A percentile compares a stretch with the other conserved stretches of the same genome.
Conservation (phyloP, 73 alveolate species). For the Tetrahymena malaccensis region DNA sequence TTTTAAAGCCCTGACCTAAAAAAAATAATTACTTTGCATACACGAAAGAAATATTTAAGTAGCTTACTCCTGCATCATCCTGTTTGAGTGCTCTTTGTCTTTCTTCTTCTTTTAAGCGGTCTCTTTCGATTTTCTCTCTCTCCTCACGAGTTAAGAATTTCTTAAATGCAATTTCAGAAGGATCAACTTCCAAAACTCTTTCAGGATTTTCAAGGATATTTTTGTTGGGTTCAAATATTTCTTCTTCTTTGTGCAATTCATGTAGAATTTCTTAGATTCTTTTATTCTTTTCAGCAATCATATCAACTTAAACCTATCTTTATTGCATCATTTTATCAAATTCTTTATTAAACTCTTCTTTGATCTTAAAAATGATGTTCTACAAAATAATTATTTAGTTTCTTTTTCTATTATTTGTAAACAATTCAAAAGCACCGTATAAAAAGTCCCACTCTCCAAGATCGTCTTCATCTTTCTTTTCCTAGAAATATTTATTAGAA, state of each 20-base stretch:
- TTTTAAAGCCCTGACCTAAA: conserved; percentile 74
- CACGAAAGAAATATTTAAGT: background rate
- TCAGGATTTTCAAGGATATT: conserved; percentile 82
- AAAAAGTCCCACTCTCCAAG: conserved; percentile 69
- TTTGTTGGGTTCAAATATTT: conserved; percentile 67
- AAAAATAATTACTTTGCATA: background rate
- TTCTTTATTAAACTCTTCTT: conserved; percentile 78
- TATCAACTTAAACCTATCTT: conserved; percentile 78
- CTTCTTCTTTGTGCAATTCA: conserved; percentile 79
- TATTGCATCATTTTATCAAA: conserved; percentile 61
- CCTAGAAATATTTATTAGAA: background rate
- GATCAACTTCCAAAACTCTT: conserved; percentile 68
- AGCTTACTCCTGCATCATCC: conserved; percentile 74
- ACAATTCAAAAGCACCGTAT: conserved; percentile 82
- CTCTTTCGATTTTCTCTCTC: conserved; percentile 77
- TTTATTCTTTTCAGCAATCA: conserved; percentile 77
- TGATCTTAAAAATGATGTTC: conserved; percentile 70
- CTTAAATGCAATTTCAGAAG: conserved; percentile 71
- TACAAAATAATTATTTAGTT: conserved; percentile 73
- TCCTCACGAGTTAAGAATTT: conserved; percentile 85
- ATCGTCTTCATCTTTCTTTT: conserved; percentile 52
- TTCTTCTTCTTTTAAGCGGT: conserved; percentile 82
- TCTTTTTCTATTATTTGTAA: conserved; percentile 83
- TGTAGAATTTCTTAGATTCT: conserved; percentile 78
- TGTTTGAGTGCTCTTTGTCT: conserved; percentile 87